Base-by-base conservation (phyloP, 495 filamentous ascomycete genomes). In the Staphylotrichum longicolle region DNA sequence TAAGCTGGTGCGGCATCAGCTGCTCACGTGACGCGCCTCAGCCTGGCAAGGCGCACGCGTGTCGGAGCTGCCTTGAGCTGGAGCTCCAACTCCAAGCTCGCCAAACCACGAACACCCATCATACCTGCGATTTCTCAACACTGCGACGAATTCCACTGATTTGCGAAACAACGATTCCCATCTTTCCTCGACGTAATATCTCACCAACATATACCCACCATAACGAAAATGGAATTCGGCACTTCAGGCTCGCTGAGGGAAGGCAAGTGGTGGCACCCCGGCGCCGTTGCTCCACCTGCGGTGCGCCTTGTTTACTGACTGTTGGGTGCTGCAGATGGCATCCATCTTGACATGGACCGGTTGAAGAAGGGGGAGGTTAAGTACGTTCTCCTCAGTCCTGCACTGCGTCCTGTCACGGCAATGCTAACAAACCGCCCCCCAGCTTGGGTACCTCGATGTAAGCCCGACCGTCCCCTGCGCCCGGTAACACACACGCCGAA, bases 381-480 rank as follows among this genome's bases (percentile, higher is more conserved):
- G 92, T 96, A 82, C 77, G 88, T 80, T 63, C 20, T 52, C 49
- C 46, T 54, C 39, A 2, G 6, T 37, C 5, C 44, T 20, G n/a
- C 0, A 6, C 7, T 8, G 45, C 7, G 30, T 14, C 27, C 40
- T 34, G 4, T 14, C 35, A 14, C 27, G 8, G 7, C 45, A 10
- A 3, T 50, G 56, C 66, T 74, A 55, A 70, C 63, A 39, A 58
- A 27, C 45, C 52, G 5, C 60, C 63, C 63, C 64, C 62, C 62
- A 91, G 93, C 77, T 83, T 98, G 62, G 94, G 94, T 78, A 98
- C 94, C 65, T 97, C 94, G 58, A 98, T 98, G 93, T 98, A 82
- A 84, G 89, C 75, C 58, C 63, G 15, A 51, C 59, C 59, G 52
- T 56, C 57, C 62, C 54, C 58, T 34, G 46, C 12, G 35, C 51